A percentile compares a stretch with the other conserved stretches of the same genome.
These are phyloP conservation scores for Powellomyces hirtus DNA, from an alignment of 192 early-diverging fungal species.

Conservation along the genomic window DNA sequence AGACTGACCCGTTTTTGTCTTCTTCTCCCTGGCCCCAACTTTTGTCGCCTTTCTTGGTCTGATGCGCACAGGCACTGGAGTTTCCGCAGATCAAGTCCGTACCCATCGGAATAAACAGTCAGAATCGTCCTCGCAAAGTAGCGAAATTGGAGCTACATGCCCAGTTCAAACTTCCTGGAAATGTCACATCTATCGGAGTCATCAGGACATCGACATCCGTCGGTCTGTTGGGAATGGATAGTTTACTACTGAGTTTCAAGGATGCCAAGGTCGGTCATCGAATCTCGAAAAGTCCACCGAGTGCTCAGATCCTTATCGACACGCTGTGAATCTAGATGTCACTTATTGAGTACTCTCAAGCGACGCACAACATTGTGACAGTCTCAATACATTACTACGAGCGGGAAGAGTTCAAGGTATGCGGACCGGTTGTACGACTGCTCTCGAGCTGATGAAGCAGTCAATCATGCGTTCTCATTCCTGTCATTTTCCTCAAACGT, in stretches of 20 bases:
- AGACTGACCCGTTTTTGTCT: too few relatives aligned
- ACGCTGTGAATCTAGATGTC: too few relatives aligned
- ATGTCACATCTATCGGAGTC: constrained; percentile 67
- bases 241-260: constrained; percentile 71
- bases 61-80: too few relatives aligned
- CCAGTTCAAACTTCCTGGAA: constrained; percentile 67
- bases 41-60: too few relatives aligned
- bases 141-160: constrained; percentile 62
- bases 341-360: constrained; percentile 77
- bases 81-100: too few relatives aligned
- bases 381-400: constrained; percentile 98
- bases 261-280: constrained; percentile 74
- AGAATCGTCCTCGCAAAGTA: constrained; percentile 22
- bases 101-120: too few relatives aligned
- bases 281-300: too few relatives aligned
- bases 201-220: constrained; percentile 63
- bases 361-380: constrained; percentile 75
- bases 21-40: too few relatives aligned
- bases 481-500: neutral
- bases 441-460: neutral
- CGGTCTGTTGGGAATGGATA: constrained; percentile 66
- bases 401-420: constrained; percentile 80
- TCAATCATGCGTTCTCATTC: neutral
- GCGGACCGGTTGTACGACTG: too few relatives aligned
- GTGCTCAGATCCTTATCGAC: too few relatives aligned